These are phyloP conservation scores for Lipomyces yamadae DNA, from an alignment of 805 yeast species.

Conservation along the genomic window DNA sequence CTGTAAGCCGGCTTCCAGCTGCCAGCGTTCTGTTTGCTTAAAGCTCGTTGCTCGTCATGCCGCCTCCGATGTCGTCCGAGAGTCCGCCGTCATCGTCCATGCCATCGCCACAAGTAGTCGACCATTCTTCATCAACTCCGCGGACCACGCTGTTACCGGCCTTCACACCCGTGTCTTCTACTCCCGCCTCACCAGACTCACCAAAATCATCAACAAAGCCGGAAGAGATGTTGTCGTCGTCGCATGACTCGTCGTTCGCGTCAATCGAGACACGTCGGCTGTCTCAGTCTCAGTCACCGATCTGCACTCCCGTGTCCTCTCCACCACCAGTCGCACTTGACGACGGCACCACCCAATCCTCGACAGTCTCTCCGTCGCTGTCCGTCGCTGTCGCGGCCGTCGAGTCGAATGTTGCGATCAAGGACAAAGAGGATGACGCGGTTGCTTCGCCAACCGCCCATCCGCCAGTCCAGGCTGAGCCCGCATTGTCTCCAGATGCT, in stretches of 20 bases:
- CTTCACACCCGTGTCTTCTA: conserved; percentile 15
- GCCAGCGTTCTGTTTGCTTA: background rate
- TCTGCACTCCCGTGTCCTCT: conserved; percentile 16
- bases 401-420: background rate
- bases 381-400: background rate
- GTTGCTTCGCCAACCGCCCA: conserved; percentile 21
- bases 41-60: background rate
- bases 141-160: conserved; percentile 19
- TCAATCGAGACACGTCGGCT: background rate
- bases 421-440: background rate
- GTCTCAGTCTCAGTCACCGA: background rate
- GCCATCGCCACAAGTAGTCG: background rate
- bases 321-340: conserved; percentile 6
- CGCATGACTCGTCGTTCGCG: background rate
- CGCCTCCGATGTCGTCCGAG: conserved; percentile 3
- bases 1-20: background rate
- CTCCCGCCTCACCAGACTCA: background rate
- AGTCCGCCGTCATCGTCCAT: background rate
- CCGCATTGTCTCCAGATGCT: conserved; percentile 13
- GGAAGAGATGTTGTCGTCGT: background rate
- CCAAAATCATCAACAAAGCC: background rate
- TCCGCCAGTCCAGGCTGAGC: conserved; percentile 13
- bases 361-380: conserved; percentile 9
- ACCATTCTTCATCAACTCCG: background rate
- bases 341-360: conserved; percentile 3